Percentiles rank a stretch among this genome's conserved stretches.
Evolutionary conservation across 2,329 filamentous ascomycete species (phyloP).

Genomic region (Zymoseptoria brevis): DNA sequence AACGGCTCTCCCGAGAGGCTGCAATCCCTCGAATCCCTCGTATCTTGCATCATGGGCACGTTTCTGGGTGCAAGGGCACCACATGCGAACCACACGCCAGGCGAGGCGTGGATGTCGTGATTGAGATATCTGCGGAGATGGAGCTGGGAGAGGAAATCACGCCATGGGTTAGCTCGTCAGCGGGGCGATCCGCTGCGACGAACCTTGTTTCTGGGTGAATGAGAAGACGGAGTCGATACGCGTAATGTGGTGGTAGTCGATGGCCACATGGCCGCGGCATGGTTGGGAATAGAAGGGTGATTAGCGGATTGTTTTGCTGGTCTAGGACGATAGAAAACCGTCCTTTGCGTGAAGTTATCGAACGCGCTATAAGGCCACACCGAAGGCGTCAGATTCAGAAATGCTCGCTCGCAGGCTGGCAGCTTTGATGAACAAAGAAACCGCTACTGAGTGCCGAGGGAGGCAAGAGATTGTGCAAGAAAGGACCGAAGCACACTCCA

Average conservation of each 20-base stretch:
- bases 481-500: not conserved
- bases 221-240: not conserved
- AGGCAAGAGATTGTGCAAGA: not conserved
- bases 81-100: not conserved
- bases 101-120: not conserved
- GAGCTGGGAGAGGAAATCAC: not conserved
- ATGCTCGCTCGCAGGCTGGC: not conserved
- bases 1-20: not conserved
- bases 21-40: not conserved
- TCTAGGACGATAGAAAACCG: not conserved
- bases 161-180: not conserved
- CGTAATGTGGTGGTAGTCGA: not conserved
- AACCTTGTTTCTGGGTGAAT: not conserved
- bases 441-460: not conserved
- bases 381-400: not conserved
- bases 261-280: not conserved
- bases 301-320: not conserved
- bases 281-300: not conserved
- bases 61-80: not conserved
- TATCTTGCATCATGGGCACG: not conserved
- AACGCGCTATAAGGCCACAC: not conserved
- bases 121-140: not conserved
- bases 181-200: not conserved
- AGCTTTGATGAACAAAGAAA: not conserved
- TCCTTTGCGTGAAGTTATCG: not conserved